Percentiles rank a stretch among this genome's conserved stretches.
Conservation (phyloP, 768 basidiomycete species). For the Mrakia gelida region DNA sequence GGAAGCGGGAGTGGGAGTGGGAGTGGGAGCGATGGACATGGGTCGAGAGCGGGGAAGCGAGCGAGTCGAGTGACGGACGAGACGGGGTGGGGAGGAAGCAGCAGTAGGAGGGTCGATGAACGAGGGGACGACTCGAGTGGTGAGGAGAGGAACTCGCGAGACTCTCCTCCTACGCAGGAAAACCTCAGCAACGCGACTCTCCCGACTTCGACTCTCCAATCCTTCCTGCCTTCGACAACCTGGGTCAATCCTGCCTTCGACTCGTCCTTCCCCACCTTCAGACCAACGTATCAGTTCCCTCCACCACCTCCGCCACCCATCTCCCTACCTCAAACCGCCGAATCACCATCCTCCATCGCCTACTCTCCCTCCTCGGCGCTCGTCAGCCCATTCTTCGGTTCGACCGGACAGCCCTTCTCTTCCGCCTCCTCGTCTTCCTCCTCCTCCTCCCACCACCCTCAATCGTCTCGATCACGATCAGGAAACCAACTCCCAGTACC, state of each 20-base stretch:
- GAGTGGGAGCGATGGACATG: constrained; percentile 28
- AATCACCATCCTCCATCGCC: not conserved
- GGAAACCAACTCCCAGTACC: not conserved
- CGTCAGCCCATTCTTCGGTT: not conserved
- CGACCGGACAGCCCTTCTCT: not conserved
- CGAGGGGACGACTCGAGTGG: not conserved
- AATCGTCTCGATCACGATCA: not conserved
- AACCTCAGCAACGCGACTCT: not conserved
- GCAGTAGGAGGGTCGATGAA: not conserved
- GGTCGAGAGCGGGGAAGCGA: constrained; percentile 18
- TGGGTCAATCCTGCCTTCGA: constrained; percentile 40
- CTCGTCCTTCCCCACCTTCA: not conserved
- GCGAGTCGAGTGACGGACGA: constrained; percentile 19
- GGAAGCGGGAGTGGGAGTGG: constrained; percentile 33
- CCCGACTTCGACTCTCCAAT: not conserved
- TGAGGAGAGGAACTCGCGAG: not conserved
- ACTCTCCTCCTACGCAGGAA: not conserved
- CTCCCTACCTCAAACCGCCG: not conserved
- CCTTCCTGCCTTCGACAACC: constrained; percentile 35
- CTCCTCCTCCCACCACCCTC: not conserved
- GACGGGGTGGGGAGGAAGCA: constrained; percentile 10
- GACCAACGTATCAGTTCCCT: not conserved
- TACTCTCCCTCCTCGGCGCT: constrained; percentile 14
- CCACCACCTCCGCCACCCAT: not conserved
- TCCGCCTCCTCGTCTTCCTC: constrained; percentile 10